Evolutionary conservation across 2,329 filamentous ascomycete genomes (phyloP), one percentile per base, ranked within the genome.

Genomic region (Leptographium wingfieldii): DNA sequence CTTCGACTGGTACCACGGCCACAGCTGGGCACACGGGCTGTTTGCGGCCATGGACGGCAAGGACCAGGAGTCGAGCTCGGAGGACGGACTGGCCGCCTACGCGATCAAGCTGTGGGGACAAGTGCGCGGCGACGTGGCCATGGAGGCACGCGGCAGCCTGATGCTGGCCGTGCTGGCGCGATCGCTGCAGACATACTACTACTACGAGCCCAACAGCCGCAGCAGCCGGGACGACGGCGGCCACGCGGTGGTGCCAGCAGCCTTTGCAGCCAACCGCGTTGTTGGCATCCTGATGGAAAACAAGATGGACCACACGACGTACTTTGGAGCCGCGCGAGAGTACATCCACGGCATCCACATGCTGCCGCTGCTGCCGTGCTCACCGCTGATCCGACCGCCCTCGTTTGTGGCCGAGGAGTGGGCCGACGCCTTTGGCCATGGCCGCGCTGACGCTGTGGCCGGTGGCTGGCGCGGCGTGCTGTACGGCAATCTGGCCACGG

Each of bases 1-100:
- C 60, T 97, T 96, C 68, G 94, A 97, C 73, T 96, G 90, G 90
- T 97, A 86, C 71, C 85, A 95, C 68, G 94, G 92, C 2, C 94
- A 97, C 77, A 91, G 87, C 61, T 96, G 92, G 90, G 92, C 92
- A 2, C 90, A 90, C 59, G 88, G 88, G 1, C 73, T 92, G 5
- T 88, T 83, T 67, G 81, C 87, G 63, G 78, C 81, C 46, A 76
- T 75, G 59, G 87, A 92, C 69, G 88, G 89, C 62, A 92, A 92
- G 73, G 76, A 92, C 70, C 81, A 92, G 73, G 94, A 97, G 71
- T 94, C 89, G 35, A 90, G 87, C 54, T 92, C 89, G 0, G 92
- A 97, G 73, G 94, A 97, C 71, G 84, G 85, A 64, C 91, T 96
- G 83, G 86, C 88, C 62, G 83, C 84, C 7, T 96, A 94, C 71